Percentiles rank a stretch among this genome's conserved stretches.
These are phyloP conservation scores for Penicillium flavigenum DNA, from an alignment of 495 filamentous ascomycete genomes.

Conservation along the genomic window DNA sequence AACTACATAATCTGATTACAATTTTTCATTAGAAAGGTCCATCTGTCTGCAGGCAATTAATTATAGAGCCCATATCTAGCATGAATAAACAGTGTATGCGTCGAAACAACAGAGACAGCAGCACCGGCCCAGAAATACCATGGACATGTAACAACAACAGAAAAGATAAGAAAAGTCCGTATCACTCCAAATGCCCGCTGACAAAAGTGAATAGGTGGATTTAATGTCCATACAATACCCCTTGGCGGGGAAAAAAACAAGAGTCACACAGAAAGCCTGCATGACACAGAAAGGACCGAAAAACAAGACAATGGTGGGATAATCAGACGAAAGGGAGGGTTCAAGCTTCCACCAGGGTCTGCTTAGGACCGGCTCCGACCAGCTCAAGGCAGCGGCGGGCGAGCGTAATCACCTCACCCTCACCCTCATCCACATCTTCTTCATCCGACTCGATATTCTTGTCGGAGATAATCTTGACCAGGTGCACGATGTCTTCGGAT, in stretches of 20 bases:
- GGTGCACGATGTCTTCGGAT: slow-evolving; percentile 81
- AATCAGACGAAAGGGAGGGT: slow-evolving; percentile 2
- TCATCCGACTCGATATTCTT: slow-evolving; percentile 87
- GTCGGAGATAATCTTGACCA: slow-evolving; percentile 88
- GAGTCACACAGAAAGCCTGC: slow-evolving; percentile 14
- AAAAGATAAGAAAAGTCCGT: slow-evolving; percentile 19
- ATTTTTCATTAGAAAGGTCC: neutral
- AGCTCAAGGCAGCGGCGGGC: slow-evolving; percentile 87
- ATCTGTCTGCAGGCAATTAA: slow-evolving; percentile 21
- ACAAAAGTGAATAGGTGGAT: slow-evolving; percentile 28
- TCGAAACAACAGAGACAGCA: slow-evolving; percentile 27
- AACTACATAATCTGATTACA: neutral
- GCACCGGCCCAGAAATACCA: slow-evolving; percentile 26
- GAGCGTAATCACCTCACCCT: slow-evolving; percentile 91
- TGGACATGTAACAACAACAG: slow-evolving; percentile 21
- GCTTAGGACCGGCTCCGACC: slow-evolving; percentile 61
- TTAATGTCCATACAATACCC: slow-evolving; percentile 42
- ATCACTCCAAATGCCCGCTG: slow-evolving; percentile 46
- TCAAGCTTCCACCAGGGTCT: slow-evolving; percentile 57
- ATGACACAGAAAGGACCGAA: slow-evolving; percentile 21
- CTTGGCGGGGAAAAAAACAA: slow-evolving; percentile 14
- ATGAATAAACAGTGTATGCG: slow-evolving; percentile 37
- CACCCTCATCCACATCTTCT: slow-evolving; percentile 84
- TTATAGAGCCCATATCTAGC: slow-evolving; percentile 36
- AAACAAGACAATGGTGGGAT: slow-evolving; percentile 11